Evolutionary conservation across 164 flowering plant species (phyloP), one percentile per base, ranked within the genome.

Genomic region (Saururus chinensis): DNA sequence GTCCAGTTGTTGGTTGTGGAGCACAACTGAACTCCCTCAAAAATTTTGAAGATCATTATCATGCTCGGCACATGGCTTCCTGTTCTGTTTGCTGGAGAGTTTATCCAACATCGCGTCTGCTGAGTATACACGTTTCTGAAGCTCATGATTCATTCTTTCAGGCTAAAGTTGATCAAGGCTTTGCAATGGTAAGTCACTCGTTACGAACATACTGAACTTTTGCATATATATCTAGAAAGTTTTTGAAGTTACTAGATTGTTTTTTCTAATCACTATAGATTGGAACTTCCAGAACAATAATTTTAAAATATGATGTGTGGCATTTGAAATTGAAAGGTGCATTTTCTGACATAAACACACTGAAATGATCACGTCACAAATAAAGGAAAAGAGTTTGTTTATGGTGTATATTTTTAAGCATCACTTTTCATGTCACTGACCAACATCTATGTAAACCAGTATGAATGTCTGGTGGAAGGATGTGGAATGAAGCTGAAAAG

Each of bases 101-200:
- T 21, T 93, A 81, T 71, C 97, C 99, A 19, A 93, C 96, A 49
- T 79, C 92, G 9, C 87, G 88, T 57, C 68, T 93, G 66, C 95
- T 93, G 49, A 84, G 96, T 67, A 80, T 93, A 57, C 99, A 93
- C 67, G 77, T 93, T n/a, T 93, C 99, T 49, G 99, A 93, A 77
- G 84, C 83, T 24, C 99, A 93, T 66, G 99, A 90, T 74, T 93
- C 97, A 2, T 45, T 45, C 74, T 90, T 93, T 68, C 95, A 84
- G 65, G 99, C 97, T 53, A 93, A 93, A 76, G 97, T 83, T 79
- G 95, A 96, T 14, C 87, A 95, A 45, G 96, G 97, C 37, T 82
- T 60, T 84, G 75, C 86, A 20, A 77, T 90, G 97, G 99, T 93
- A 88, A 56, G 42, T 57, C 20, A 30, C 54, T 22, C 30, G 48